phyloP scores from a whole-genome alignment of 2,329 filamentous ascomycete species.

The Pseudocercospora musae region DNA sequence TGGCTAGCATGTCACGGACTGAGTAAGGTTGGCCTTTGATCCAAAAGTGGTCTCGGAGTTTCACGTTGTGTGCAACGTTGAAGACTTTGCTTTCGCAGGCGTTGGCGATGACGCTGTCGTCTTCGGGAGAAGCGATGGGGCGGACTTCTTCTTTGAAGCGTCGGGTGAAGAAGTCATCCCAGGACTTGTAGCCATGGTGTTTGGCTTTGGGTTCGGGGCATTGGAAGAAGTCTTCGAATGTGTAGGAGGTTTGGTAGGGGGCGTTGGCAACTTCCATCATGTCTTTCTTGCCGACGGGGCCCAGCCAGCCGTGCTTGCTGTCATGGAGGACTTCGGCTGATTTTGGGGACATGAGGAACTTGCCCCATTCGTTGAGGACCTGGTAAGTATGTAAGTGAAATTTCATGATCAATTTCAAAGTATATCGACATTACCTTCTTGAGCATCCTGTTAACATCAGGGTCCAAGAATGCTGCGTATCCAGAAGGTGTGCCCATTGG shows the following conservation, averaged over 20 bases:
- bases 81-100: conserved; percentile 63
- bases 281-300: conserved; percentile 38
- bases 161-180: conserved; percentile 70
- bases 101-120: conserved; percentile 57
- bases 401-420: too few relatives aligned
- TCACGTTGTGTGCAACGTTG: conserved; percentile 50
- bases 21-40: conserved; percentile 68
- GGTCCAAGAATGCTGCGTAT: conserved; percentile 53
- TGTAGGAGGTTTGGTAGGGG: conserved; percentile 25
- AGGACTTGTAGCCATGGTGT: conserved; percentile 61
- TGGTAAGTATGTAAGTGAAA: background rate
- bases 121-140: conserved; percentile 56
- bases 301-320: conserved; percentile 41
- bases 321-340: conserved; percentile 40
- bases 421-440: conserved; percentile 41
- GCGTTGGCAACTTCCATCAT: conserved; percentile 35
- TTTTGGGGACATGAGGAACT: conserved; percentile 35
- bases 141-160: conserved; percentile 54
- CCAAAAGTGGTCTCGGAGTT: conserved; percentile 62
- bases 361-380: conserved; percentile 47
- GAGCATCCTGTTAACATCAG: conserved; percentile 51
- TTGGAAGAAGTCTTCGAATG: conserved; percentile 54
- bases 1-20: conserved; percentile 44
- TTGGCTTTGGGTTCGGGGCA: conserved; percentile 53
- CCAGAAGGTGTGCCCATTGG: conserved; percentile 57